Evolutionary conservation across 768 basidiomycete species (phyloP), one percentile per base, ranked within the genome.

Genomic region (Psilocybe sp.): DNA sequence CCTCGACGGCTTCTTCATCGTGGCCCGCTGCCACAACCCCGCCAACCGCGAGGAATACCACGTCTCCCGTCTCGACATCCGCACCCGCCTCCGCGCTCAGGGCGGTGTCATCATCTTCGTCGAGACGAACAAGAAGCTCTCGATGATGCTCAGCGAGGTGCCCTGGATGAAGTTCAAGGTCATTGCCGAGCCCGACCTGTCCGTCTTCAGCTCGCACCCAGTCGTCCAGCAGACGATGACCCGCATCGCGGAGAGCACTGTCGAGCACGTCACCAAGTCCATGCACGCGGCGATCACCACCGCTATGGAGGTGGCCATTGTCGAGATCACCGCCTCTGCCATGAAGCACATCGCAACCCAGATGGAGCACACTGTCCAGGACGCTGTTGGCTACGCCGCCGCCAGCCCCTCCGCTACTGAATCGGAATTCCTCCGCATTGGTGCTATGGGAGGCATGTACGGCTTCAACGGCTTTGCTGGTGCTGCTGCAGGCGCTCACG

Each of bases 161-260:
- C 62, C 62, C 4, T 63, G 62, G 62, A 61, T 63, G 62, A 60
- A 59, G 20, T 63, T 63, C 57, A 60, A 60, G 44, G 56, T 63
- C 38, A 57, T 63, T 47, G 61, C 61, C 3, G 57, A 63, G 48
- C 61, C 61, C 16, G 58, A 63, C 31, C 52, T 60, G 38, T 52
- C 53, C 41, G 37, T 58, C 36, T 60, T 63, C 42, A 53, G 54
- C 34, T 48, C 44, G 28, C 55, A 60, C 47, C 57, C 57, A 2
- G 57, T 58, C 33, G 54, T 58, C 46, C 51, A 58, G 28, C 53
- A 58, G 54, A 58, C 57, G 1, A 47, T 58, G 42, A 49, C 50
- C 46, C 49, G 54, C 45, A 58, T 58, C 40, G 57, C 57, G 9
- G 57, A 58, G 51, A 58, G 53, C 35, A 58, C 57, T 20, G 57